phyloP scores from a whole-genome alignment of 2,329 filamentous ascomycete genomes.

The Pseudodiploospora longispora region DNA sequence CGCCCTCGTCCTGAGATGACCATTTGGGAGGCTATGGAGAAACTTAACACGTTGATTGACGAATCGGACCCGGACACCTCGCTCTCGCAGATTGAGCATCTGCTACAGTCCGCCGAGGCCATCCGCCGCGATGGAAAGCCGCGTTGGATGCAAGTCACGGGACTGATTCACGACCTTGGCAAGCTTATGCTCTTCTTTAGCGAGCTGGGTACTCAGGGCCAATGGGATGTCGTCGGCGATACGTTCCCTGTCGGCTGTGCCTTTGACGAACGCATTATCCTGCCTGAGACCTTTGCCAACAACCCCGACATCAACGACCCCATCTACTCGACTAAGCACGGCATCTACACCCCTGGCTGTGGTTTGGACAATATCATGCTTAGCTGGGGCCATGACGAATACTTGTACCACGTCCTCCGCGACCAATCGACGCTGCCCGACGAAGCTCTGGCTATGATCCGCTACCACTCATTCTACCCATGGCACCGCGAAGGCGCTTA shows the following conservation, averaged over 20 bases:
- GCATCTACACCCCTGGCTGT: conserved; percentile 73
- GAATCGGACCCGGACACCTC: conserved; percentile 85
- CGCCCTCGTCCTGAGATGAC: conserved; percentile 63
- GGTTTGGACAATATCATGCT: conserved; percentile 85
- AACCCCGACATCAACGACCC: conserved; percentile 69
- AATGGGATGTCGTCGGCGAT: conserved; percentile 91
- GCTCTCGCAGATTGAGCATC: conserved; percentile 81
- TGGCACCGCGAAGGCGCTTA: conserved; percentile 84
- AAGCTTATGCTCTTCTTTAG: conserved; percentile 76
- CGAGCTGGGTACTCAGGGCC: conserved; percentile 56
- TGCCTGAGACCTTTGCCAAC: conserved; percentile 64
- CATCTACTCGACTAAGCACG: conserved; percentile 66
- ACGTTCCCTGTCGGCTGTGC: conserved; percentile 73
- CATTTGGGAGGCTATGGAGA: conserved; percentile 88
- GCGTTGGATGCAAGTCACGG: conserved; percentile 72
- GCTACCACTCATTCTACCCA: conserved; percentile 88
- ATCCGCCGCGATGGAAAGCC: conserved; percentile 80
- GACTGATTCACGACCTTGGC: conserved; percentile 71
- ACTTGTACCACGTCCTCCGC: conserved; percentile 79
- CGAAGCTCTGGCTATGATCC: conserved; percentile 85
- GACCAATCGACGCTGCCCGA: conserved; percentile 70
- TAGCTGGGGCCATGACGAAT: conserved; percentile 85
- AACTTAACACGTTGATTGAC: conserved; percentile 83
- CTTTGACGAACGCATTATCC: conserved; percentile 71
- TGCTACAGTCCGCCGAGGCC: conserved; percentile 81